Conservation (phyloP, 345 rosid genomes). For the Aurinia saxatilis region DNA sequence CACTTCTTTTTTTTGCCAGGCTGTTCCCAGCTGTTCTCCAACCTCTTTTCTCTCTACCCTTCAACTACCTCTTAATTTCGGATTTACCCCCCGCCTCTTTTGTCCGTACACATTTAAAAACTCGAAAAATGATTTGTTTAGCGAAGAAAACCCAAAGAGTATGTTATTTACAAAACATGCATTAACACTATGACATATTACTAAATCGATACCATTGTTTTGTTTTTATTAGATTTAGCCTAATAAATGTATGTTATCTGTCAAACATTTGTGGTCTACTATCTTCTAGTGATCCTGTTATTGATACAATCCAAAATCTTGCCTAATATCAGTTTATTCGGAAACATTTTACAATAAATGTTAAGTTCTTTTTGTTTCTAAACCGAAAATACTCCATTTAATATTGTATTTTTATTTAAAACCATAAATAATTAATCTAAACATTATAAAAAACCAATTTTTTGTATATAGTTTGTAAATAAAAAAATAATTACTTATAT, state of each 20-base stretch:
- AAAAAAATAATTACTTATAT: too few species aligned
- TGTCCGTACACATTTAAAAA: neutral
- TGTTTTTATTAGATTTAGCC: neutral
- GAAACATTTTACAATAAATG: too few species aligned
- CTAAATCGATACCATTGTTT: neutral
- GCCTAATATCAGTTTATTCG: too few species aligned
- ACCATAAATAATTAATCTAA: too few species aligned
- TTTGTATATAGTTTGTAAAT: too few species aligned
- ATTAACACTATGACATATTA: neutral
- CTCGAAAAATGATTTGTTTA: neutral
- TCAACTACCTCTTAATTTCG: conserved; percentile 7
- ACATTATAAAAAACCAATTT: too few species aligned
- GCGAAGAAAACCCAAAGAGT: neutral
- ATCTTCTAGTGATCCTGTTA: neutral
- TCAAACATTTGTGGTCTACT: too few species aligned
- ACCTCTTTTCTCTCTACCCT: conserved; percentile 9
- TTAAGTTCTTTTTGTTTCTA: too few species aligned
- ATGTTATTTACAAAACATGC: neutral
- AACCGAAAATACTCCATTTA: too few species aligned
- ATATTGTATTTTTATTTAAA: too few species aligned
- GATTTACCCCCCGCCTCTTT: neutral
- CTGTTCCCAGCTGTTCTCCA: conserved; percentile 55
- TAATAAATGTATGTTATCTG: neutral
- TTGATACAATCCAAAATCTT: too few species aligned
- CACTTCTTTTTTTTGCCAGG: conserved; percentile 39